Percentiles rank a stretch among this genome's conserved stretches.
Evolutionary conservation across 2,329 filamentous ascomycete genomes (phyloP).

Genomic region (Pezicula radicicola): DNA sequence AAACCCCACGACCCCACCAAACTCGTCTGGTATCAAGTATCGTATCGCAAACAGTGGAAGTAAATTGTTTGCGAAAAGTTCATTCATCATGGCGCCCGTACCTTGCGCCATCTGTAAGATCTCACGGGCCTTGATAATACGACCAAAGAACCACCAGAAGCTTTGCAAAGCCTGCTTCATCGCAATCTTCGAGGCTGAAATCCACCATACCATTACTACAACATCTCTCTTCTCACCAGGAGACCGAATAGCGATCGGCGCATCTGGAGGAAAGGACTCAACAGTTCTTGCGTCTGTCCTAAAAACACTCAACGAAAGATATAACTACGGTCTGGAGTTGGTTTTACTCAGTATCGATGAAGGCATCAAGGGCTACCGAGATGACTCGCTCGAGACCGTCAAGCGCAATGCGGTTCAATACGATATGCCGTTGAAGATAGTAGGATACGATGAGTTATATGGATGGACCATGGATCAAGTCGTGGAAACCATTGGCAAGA

Average conservation of each 20-base stretch:
- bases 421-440: conserved; percentile 84
- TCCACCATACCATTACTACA: conserved; percentile 85
- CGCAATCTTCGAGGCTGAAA: conserved; percentile 82
- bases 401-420: conserved; percentile 92
- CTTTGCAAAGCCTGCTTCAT: conserved; percentile 91
- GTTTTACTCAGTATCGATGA: conserved; percentile 92
- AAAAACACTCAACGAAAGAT: conserved; percentile 88
- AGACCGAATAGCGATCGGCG: conserved; percentile 89
- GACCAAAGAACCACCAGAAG: conserved; percentile 92
- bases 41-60: conserved; percentile 5
- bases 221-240: conserved; percentile 79
- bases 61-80: not conserved
- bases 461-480: conserved; percentile 99
- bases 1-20: no score
- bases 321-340: conserved; percentile 82
- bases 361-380: conserved; percentile 94
- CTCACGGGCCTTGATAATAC: conserved; percentile 81
- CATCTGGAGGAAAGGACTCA: conserved; percentile 95
- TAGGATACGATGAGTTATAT: conserved; percentile 91
- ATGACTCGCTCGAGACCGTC: conserved; percentile 94
- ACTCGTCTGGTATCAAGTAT: not conserved
- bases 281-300: conserved; percentile 93
- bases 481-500: conserved; percentile 93
- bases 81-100: conserved; percentile 61
- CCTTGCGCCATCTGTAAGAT: conserved; percentile 74